A percentile compares a stretch with the other conserved stretches of the same genome.
Conservation (phyloP, 2,329 filamentous ascomycete genomes). For the Thermoascus crustaceus region DNA sequence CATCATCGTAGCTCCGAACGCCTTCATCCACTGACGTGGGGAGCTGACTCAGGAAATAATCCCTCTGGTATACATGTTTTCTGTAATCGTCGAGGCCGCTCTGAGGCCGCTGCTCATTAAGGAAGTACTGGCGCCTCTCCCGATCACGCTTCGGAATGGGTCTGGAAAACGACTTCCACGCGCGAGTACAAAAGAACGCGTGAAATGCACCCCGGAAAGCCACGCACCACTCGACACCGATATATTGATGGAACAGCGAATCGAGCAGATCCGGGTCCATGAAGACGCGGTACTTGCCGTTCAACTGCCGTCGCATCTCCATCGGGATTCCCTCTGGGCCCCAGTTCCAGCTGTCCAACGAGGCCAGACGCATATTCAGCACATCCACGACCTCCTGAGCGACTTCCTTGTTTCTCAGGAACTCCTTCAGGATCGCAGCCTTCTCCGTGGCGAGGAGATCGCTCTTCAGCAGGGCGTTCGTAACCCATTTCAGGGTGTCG, state of each 20-base stretch:
- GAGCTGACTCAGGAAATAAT: conserved; percentile 52
- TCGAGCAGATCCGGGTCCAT: conserved; percentile 53
- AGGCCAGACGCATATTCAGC: conserved; percentile 47
- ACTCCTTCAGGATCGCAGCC: conserved; percentile 42
- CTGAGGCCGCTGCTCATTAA: conserved; percentile 16
- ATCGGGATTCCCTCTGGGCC: conserved; percentile 37
- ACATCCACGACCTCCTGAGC: conserved; percentile 49
- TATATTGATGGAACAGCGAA: conserved; percentile 47
- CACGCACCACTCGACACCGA: conserved; percentile 46
- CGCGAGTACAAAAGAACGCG: conserved; percentile 27
- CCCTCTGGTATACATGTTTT: conserved; percentile 30
- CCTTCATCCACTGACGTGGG: conserved; percentile 34
- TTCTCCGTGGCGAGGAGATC: conserved; percentile 49
- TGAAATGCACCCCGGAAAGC: conserved; percentile 38
- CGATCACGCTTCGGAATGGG: conserved; percentile 29
- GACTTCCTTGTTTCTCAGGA: conserved; percentile 42
- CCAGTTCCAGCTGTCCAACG: conserved; percentile 48
- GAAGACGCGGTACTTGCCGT: conserved; percentile 51
- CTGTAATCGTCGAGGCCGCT: conserved; percentile 24
- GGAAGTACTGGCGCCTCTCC: conserved; percentile 40
- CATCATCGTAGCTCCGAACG: conserved; percentile 33
- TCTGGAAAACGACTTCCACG: conserved; percentile 33
- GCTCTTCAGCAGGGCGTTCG: conserved; percentile 42
- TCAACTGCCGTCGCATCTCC: conserved; percentile 46
- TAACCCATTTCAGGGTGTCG: conserved; percentile 36